Conservation (phyloP, 345 rosid genomes). For the Nephelium lappaceum region DNA sequence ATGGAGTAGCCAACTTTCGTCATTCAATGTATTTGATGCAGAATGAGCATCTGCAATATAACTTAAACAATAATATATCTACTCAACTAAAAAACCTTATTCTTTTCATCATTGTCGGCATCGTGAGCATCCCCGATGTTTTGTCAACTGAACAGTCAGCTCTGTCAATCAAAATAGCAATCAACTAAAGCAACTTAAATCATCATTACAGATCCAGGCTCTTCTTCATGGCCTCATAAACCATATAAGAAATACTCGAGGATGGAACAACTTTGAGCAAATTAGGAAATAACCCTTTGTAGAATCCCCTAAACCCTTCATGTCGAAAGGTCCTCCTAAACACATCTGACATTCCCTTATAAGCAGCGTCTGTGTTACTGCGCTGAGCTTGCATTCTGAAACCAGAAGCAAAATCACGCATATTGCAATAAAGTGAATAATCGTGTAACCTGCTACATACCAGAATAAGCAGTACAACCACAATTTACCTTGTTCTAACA, state of each 20-base stretch:
- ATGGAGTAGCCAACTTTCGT: conserved; percentile 36
- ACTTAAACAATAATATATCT: conserved; percentile 19
- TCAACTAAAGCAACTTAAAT: conserved; percentile 6
- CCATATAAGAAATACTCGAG: conserved; percentile 52
- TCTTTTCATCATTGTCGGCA: conserved; percentile 18
- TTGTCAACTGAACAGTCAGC: conserved; percentile 29
- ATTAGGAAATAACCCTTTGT: conserved; percentile 87
- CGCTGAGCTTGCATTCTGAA: conserved; percentile 91
- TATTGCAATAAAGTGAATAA: neutral
- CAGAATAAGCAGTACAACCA: neutral
- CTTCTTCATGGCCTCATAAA: conserved; percentile 87
- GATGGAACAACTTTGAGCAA: conserved; percentile 68
- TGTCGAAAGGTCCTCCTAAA: conserved; percentile 68
- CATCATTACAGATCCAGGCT: conserved; percentile 65
- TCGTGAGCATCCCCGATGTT: conserved; percentile 13
- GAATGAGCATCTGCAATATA: conserved; percentile 9
- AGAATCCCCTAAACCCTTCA: conserved; percentile 77
- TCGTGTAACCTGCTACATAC: neutral
- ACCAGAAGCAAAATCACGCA: conserved; percentile 15
- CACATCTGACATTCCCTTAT: conserved; percentile 73
- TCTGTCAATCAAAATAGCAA: conserved; percentile 23
- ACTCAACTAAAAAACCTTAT: conserved; percentile 25
- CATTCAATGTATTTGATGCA: conserved; percentile 24
- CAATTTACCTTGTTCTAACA: conserved; percentile 78
- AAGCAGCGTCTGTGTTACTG: conserved; percentile 35